These are phyloP conservation scores for Omphalotus olearius DNA, from an alignment of 1,284 basidiomycete species.

Conservation along the genomic window DNA sequence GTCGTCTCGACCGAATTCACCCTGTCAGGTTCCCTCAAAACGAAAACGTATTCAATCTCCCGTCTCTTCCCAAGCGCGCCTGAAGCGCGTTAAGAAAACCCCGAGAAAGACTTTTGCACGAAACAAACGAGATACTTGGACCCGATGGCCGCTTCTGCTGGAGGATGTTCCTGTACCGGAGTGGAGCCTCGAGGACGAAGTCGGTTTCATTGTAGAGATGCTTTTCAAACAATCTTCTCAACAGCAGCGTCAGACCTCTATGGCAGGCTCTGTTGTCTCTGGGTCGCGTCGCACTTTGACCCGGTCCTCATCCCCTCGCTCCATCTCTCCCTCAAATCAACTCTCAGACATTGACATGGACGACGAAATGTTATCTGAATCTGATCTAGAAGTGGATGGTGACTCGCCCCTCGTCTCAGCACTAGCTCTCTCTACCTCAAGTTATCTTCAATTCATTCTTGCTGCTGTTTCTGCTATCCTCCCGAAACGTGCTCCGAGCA, in stretches of 20 bases:
- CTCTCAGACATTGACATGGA: not conserved
- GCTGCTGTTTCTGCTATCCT: conserved; percentile 10
- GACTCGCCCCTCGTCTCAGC: not conserved
- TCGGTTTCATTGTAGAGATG: conserved; percentile 22
- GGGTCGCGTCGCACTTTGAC: too few species aligned
- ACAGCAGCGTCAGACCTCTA: not conserved
- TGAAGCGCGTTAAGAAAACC: conserved; percentile 12
- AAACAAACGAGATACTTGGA: conserved; percentile 50
- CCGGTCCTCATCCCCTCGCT: not conserved
- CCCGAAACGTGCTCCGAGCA: conserved; percentile 11
- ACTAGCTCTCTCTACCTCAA: conserved; percentile 8
- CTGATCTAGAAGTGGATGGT: too few species aligned
- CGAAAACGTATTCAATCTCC: conserved; percentile 2
- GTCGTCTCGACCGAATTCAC: not conserved
- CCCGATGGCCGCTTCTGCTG: conserved; percentile 59
- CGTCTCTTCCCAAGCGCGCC: conserved; percentile 11
- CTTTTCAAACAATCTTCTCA: not conserved
- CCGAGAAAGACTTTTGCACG: conserved; percentile 19
- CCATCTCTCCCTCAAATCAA: not conserved
- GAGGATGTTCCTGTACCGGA: conserved; percentile 55
- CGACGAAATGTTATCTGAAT: too few species aligned
- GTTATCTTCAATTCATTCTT: conserved; percentile 13
- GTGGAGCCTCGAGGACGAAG: conserved; percentile 58
- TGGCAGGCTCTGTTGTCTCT: too few species aligned
- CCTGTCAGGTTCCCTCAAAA: not conserved